Conservation (phyloP, 1,284 basidiomycete genomes). For the Pulveroboletus sp. region DNA sequence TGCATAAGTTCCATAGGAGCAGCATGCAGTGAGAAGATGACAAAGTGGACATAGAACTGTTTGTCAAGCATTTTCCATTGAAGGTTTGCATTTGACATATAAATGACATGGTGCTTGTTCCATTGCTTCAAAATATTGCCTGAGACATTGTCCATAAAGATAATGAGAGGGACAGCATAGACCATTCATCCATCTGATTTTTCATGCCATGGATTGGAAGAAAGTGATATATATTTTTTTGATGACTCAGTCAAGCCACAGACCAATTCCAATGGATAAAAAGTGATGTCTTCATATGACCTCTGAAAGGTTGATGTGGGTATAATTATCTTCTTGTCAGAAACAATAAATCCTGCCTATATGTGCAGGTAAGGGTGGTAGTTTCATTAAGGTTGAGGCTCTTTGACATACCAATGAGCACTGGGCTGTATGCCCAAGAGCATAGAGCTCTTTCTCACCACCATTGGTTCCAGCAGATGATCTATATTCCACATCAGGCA, state of each 20-base stretch:
- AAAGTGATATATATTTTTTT: background rate
- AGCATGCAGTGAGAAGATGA: conserved; percentile 34
- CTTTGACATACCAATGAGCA: no score
- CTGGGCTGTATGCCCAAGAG: background rate
- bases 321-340: no score
- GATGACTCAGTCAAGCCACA: background rate
- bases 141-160: background rate
- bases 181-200: background rate
- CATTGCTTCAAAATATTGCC: background rate
- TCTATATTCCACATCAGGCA: no score
- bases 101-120: conserved; percentile 36
- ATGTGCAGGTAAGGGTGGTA: no score
- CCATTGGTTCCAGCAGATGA: no score
- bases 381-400: no score
- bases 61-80: conserved; percentile 20
- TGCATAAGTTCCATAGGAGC: conserved; percentile 29
- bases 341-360: no score
- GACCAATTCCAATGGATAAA: no score
- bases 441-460: background rate
- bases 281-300: no score
- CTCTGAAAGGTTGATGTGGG: no score
- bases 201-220: background rate
- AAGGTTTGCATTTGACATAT: conserved; percentile 28
- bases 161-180: background rate
- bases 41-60: conserved; percentile 34